Evolutionary conservation across 108 stramenopile species (phyloP), one percentile per base, ranked within the genome.

Genomic region (Fistulifera pelliculosa): DNA sequence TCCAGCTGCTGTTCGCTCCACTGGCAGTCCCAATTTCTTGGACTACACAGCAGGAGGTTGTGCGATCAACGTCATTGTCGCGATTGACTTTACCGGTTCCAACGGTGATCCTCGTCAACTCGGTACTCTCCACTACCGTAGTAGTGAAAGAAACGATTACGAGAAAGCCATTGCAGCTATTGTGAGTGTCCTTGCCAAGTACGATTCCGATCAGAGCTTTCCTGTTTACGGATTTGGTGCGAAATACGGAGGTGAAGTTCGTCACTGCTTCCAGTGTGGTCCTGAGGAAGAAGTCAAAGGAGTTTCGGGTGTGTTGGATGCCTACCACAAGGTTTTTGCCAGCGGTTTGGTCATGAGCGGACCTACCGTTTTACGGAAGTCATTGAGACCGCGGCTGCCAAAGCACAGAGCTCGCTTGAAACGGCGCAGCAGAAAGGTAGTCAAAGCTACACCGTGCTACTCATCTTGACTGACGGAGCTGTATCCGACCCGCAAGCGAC

Each of bases 171-270:
- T 87, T 25, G 54, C 56, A 7, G 61, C 70, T 3, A 77, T 88
- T 38, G 75, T 84, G 10, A 48, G 64, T 21, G 75, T 85, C 58
- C 57, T 91, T 15, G 49, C 57, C 24, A 76, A 80, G 48, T 96
- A 94, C 58, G 94, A 96, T 65, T 61, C 58, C 8, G 87, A 96
- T 73, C 73, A 90, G 56, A 69, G 42, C 45, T 87, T 87, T 52
- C 86, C 86, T 24, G 84, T 95, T 0, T 81, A 41, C 27, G 94
- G 94, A 2, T 96, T 96, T 56, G 94, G 94, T 16, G 92, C 88
- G 21, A 92, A 90, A 70, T 79, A 87, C 50, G 82, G 65, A 42
- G 85, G 85, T 18, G 75, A 75, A 38, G 78, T 83, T n/a, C 58
- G 74, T 24, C 86, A 88, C 48, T 79, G 77, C 51, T 88, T 88